Evolutionary conservation across 495 filamentous ascomycete species (phyloP), one percentile per base, ranked within the genome.

Genomic region (Trichoderma gamsii): DNA sequence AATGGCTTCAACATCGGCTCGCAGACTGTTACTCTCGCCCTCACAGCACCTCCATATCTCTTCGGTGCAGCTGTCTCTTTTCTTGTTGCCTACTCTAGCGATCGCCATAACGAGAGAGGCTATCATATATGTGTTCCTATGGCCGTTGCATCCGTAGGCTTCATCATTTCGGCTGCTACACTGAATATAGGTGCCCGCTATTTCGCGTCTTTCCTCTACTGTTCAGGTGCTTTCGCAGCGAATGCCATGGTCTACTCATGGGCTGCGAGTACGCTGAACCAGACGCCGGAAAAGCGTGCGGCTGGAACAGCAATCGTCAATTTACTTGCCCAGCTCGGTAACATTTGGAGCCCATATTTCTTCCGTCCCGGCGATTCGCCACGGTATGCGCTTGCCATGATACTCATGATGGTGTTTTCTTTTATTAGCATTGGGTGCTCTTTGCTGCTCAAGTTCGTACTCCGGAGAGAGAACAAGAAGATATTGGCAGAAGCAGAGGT

Each of bases 21-120:
- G 12, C 73, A 68, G 0, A 84, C 78, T 3, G 71, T 79, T 6
- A 80, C 81, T 0, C 76, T 84, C 7, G 73, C 79, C 1, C 73
- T 84, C 21, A 80, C 81, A 1, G 79, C 76, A 51, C 83, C 83
- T 15, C 81, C 81, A 13, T 84, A 81, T 67, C 66, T 83, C 0
- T 56, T 84, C 21, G 77, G 79, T 5, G 79, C 77, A 9, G 65
- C 78, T 51, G 67, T 78, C 0, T 71, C 73, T 7, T 72, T 83
- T 63, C 32, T 71, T 43, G 75, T 79, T 41, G 76, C 76, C 15
- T 80, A 73, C 73, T 76, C 73, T 4, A 80, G 76, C 1, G 82
- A 79, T 18, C 71, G 69, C 29, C 77, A 75, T 70, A 81, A 83
- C 67, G 82, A 85, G 67, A 74, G 80, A 11, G 82, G 79, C 1